Evolutionary conservation across 768 basidiomycete species (phyloP).

Genomic region (Dendrothele bispora): DNA sequence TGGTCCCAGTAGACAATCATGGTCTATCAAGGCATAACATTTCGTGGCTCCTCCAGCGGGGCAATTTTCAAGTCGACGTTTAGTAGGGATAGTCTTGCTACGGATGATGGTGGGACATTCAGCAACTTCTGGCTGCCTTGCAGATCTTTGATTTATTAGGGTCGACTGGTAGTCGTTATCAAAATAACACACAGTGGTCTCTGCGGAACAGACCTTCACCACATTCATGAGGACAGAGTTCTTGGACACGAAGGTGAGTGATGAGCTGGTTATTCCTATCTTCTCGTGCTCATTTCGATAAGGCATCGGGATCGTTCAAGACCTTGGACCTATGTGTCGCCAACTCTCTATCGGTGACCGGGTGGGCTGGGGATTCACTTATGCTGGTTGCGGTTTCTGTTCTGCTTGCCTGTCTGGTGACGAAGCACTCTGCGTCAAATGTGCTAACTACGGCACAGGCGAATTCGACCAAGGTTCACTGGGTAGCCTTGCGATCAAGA

Average conservation of each 20-base stretch:
- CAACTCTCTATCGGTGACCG: conserved; percentile 27
- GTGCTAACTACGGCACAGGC: conserved; percentile 9
- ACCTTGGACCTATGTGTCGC: conserved; percentile 23
- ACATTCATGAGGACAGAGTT: conserved; percentile 28
- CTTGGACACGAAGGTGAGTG: conserved; percentile 38
- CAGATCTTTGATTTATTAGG: no score
- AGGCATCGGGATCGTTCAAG: conserved; percentile 28
- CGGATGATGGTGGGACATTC: no score
- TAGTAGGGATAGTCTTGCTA: background rate
- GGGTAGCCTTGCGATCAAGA: conserved; percentile 34
- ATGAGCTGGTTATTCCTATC: background rate
- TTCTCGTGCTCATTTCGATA: background rate
- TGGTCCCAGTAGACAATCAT: background rate
- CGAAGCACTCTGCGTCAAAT: conserved; percentile 24
- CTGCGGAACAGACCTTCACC: conserved; percentile 39
- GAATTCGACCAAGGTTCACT: conserved; percentile 34
- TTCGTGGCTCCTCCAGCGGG: conserved; percentile 3
- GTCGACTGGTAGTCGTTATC: conserved; percentile 6
- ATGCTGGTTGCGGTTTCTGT: conserved; percentile 30
- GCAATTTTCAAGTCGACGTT: conserved; percentile 3
- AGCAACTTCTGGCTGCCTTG: no score
- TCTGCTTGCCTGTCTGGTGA: conserved; percentile 32
- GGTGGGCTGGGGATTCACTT: conserved; percentile 36
- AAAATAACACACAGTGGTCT: conserved; percentile 20
- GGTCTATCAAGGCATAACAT: conserved; percentile 7